Percentiles rank a stretch among this genome's conserved stretches.
Conservation (phyloP, 345 rosid genomes). For the Eucalyptus lansdowneana region DNA sequence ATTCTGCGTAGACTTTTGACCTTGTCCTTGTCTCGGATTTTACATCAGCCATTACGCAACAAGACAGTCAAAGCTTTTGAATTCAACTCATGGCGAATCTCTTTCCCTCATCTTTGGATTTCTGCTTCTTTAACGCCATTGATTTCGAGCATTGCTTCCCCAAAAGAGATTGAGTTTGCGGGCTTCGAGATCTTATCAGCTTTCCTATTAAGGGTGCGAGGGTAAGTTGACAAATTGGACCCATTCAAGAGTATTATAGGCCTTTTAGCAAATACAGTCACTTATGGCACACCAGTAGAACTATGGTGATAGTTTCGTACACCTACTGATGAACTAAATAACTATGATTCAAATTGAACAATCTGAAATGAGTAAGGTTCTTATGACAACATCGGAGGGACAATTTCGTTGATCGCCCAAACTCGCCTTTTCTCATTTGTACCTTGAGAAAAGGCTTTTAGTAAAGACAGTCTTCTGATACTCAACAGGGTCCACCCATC, state of each 20-base stretch:
- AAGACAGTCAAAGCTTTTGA: not conserved
- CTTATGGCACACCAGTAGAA: not conserved
- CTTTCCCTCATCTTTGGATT: not conserved
- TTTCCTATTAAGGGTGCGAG: not conserved
- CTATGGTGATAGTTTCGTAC: not conserved
- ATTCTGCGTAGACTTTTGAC: not conserved
- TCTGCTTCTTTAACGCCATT: not conserved
- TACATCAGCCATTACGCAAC: not conserved
- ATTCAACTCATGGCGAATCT: not conserved
- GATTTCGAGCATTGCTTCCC: not conserved
- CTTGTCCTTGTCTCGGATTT: not conserved
- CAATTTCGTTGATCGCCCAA: not conserved
- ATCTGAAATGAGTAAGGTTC: not conserved
- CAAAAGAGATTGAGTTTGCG: not conserved
- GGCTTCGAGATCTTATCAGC: not conserved
- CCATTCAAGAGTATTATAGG: not conserved
- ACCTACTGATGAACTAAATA: not conserved
- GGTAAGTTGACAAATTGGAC: not conserved
- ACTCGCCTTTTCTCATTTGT: not conserved
- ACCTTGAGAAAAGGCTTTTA: not conserved
- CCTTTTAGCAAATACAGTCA: not conserved
- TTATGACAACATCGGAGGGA: rapidly evolving
- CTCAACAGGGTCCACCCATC: not conserved
- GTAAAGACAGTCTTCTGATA: not conserved
- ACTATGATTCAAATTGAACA: not conserved